Percentiles rank a stretch among this genome's conserved stretches.
phyloP scores from a whole-genome alignment of 1,284 basidiomycete genomes.

The Trichosporon faecale region DNA sequence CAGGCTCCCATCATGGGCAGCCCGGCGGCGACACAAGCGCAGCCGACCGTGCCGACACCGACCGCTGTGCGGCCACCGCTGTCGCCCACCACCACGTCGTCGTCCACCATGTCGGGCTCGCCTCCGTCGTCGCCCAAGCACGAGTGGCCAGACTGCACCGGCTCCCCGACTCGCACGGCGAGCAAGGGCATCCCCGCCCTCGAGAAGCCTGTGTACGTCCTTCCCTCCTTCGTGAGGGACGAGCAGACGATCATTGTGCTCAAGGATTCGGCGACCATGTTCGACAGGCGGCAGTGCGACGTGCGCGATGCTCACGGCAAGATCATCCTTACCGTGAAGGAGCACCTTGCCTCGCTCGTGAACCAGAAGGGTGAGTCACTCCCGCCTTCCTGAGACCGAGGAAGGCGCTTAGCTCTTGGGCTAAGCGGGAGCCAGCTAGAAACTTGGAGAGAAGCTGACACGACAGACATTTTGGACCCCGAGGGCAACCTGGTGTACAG shows the following conservation, averaged over 20 bases:
- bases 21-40: background rate
- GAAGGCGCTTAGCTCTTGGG: background rate
- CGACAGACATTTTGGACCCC: slow-evolving; percentile 1
- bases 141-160: background rate
- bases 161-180: background rate
- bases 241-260: slow-evolving; percentile 5
- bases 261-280: slow-evolving; percentile 1
- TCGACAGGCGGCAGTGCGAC: slow-evolving; percentile 1
- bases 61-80: background rate
- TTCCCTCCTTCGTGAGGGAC: background rate
- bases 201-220: background rate
- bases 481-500: slow-evolving; percentile 8
- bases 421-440: background rate
- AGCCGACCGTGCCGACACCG: background rate
- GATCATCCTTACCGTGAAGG: slow-evolving; percentile 2
- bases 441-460: background rate
- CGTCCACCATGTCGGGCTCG: background rate
- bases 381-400: background rate
- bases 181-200: background rate
- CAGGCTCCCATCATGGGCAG: background rate
- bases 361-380: slow-evolving; percentile 4
- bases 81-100: background rate
- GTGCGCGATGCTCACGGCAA: background rate
- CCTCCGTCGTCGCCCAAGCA: background rate
- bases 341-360: slow-evolving; percentile 2